Conservation (phyloP, 1,139 yeast genomes). For the Trichomonascaceae sp. region DNA sequence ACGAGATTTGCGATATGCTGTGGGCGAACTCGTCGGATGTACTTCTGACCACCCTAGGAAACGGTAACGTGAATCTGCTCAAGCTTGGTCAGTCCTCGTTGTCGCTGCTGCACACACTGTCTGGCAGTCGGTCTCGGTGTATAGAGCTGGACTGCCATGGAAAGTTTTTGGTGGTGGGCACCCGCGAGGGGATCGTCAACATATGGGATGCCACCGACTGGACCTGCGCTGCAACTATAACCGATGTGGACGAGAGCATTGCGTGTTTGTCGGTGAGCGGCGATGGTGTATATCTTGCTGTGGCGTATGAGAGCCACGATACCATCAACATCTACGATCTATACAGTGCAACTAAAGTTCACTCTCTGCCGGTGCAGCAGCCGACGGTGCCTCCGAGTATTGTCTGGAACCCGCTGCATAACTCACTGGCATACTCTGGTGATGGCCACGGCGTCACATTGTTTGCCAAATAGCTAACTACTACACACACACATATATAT, state of each 20-base stretch:
- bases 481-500: not conserved
- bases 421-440: constrained; percentile 21
- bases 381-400: constrained; percentile 13
- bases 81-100: constrained; percentile 2
- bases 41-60: constrained; percentile 23
- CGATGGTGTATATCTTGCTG: constrained; percentile 25
- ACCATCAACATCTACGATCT: constrained; percentile 22
- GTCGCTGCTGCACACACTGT: constrained; percentile 19
- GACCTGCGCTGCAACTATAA: constrained; percentile 33
- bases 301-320: constrained; percentile 18
- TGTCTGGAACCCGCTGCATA: constrained; percentile 23
- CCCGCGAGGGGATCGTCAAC: constrained; percentile 60
- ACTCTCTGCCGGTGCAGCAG: constrained; percentile 8
- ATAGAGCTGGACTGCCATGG: constrained; percentile 50
- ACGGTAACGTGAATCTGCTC: constrained; percentile 23
- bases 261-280: constrained; percentile 21
- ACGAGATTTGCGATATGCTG: constrained; percentile 29
- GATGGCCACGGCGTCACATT: constrained; percentile 13
- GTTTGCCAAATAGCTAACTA: constrained; percentile 1
- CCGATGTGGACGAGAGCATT: constrained; percentile 31
- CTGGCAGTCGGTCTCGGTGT: constrained; percentile 42
- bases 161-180: constrained; percentile 40
- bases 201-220: constrained; percentile 42
- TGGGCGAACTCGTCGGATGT: constrained; percentile 20
- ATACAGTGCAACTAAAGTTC: constrained; percentile 18